These are phyloP conservation scores for Schrenkiella parvula DNA, from an alignment of 345 rosid genomes.

Conservation along the genomic window DNA sequence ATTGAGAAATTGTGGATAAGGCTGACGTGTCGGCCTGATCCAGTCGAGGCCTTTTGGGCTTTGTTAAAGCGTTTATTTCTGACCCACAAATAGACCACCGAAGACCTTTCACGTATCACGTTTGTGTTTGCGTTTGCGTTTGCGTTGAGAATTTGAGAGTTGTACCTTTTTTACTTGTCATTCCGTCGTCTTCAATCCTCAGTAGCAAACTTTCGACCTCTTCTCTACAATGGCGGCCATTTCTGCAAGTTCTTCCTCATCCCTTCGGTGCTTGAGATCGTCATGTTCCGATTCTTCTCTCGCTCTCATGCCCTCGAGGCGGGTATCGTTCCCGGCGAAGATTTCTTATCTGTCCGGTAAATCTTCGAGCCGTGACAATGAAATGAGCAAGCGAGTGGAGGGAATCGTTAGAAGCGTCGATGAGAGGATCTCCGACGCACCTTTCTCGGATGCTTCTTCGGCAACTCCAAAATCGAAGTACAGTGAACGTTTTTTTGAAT, in stretches of 20 bases:
- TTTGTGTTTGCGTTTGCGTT: background rate
- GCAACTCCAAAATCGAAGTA: conserved; percentile 37
- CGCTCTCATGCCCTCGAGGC: conserved; percentile 11
- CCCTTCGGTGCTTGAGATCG: conserved; percentile 16
- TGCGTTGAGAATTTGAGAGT: background rate
- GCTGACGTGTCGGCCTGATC: conserved; percentile 16
- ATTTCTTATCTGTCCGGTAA: background rate
- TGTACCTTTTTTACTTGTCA: background rate
- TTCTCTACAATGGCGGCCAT: conserved; percentile 40
- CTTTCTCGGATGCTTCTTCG: conserved; percentile 33
- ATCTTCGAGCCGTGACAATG: background rate
- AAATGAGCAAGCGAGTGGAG: conserved; percentile 18
- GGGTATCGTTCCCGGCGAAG: conserved; percentile 25
- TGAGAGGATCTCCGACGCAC: conserved; percentile 28
- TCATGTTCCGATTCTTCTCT: conserved; percentile 19
- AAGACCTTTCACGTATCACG: background rate
- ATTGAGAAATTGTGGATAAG: background rate
- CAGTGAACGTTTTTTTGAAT: background rate
- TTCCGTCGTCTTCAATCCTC: conserved; percentile 5
- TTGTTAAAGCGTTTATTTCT: background rate
- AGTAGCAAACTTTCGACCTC: background rate
- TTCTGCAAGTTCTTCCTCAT: conserved; percentile 12
- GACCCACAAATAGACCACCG: background rate
- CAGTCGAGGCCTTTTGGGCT: conserved; percentile 16
- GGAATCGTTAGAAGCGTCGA: conserved; percentile 35